phyloP scores from a whole-genome alignment of 306 rosid genomes.

The Oemleria cerasiformis region DNA sequence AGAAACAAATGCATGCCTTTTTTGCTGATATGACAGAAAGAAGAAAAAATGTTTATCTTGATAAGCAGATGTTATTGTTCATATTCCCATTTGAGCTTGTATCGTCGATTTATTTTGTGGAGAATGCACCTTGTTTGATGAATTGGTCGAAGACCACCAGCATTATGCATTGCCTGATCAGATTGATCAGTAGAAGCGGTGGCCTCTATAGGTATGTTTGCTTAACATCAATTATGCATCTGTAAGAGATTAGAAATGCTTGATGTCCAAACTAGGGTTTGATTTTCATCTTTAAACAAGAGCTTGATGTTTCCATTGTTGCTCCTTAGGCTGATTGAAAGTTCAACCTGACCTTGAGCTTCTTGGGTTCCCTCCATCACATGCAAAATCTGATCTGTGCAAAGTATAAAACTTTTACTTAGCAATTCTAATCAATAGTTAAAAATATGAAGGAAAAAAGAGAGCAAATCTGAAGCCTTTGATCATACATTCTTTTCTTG shows the following conservation, averaged over 20 bases:
- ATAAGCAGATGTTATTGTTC: not conserved
- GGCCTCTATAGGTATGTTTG: not conserved
- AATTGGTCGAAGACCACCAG: not conserved
- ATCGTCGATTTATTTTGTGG: not conserved
- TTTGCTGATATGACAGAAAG: not conserved
- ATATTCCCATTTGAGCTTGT: not conserved
- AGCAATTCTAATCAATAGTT: not conserved
- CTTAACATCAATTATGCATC: constrained; percentile 5
- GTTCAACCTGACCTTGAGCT: constrained; percentile 13
- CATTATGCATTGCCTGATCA: not conserved
- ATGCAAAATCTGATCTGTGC: constrained; percentile 24
- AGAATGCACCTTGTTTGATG: not conserved
- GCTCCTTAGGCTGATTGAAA: constrained; percentile 20
- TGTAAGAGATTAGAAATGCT: constrained; percentile 25
- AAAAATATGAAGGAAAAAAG: not conserved
- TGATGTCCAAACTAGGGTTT: constrained; percentile 19
- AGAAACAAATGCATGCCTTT: not conserved
- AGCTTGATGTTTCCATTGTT: constrained; percentile 21
- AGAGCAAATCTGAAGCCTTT: not conserved
- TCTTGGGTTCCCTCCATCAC: constrained; percentile 21
- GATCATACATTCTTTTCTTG: constrained; percentile 23
- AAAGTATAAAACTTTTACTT: not conserved
- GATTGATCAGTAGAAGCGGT: not conserved
- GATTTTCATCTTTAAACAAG: constrained; percentile 23
- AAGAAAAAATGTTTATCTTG: not conserved